These are phyloP conservation scores for Pseudofabraea citricarpa DNA, from an alignment of 2,329 filamentous ascomycete genomes.

Conservation along the genomic window DNA sequence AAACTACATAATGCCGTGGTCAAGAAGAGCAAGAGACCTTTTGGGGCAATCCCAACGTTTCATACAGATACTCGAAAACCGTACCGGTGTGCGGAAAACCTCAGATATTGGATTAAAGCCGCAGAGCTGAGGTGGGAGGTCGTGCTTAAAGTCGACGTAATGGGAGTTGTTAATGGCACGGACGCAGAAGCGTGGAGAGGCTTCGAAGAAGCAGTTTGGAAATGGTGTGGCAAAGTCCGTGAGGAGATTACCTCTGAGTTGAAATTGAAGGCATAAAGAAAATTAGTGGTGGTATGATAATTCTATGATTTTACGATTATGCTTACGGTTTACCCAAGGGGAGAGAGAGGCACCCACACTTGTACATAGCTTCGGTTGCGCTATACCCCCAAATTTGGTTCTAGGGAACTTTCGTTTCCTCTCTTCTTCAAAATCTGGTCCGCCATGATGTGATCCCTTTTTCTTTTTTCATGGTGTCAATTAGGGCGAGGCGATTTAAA, in stretches of 20 bases:
- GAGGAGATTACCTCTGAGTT: conserved; percentile 76
- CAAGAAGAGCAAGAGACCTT: conserved; percentile 76
- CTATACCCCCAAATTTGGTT: too few species aligned
- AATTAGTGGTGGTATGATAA: too few species aligned
- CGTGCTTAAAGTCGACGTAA: conserved; percentile 75
- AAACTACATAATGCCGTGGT: conserved; percentile 88
- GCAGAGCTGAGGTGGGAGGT: conserved; percentile 93
- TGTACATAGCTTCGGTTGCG: too few species aligned
- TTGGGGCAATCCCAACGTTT: conserved; percentile 82
- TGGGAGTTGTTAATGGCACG: conserved; percentile 76
- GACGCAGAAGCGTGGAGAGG: conserved; percentile 66
- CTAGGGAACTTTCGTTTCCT: too few species aligned
- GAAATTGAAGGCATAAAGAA: conserved; percentile 13
- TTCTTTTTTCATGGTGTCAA: too few species aligned
- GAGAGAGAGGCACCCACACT: too few species aligned
- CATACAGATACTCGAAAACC: conserved; percentile 94
- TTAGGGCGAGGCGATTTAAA: too few species aligned
- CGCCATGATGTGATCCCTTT: too few species aligned
- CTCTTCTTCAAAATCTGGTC: too few species aligned
- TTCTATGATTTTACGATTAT: too few species aligned
- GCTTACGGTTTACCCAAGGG: too few species aligned
- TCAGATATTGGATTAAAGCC: conserved; percentile 94
- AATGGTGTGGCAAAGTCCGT: conserved; percentile 79
- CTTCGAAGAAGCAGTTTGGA: conserved; percentile 77
- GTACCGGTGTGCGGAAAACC: conserved; percentile 88